Conservation (phyloP, 352 stramenopile species). For the Pythium folliculosum region DNA sequence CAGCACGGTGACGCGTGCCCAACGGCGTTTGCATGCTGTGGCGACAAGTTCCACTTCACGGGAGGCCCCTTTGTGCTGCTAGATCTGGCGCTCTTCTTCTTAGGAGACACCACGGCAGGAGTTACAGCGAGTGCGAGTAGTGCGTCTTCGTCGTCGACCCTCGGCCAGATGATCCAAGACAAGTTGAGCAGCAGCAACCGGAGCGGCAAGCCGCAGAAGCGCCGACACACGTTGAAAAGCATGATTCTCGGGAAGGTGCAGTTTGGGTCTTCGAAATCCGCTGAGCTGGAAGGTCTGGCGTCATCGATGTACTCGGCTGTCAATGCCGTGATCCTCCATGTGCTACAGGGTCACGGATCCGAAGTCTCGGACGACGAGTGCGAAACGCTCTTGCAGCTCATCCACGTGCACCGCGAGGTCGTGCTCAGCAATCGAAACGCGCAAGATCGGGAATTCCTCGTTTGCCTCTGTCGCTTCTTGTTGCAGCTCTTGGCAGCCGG, state of each 20-base stretch:
- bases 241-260: slow-evolving; percentile 57
- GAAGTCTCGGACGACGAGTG: slow-evolving; percentile 56
- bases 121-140: slow-evolving; percentile 27
- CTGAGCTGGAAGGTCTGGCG: slow-evolving; percentile 52
- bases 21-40: slow-evolving; percentile 45
- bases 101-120: slow-evolving; percentile 49
- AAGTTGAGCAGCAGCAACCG: slow-evolving; percentile 25
- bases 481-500: slow-evolving; percentile 45
- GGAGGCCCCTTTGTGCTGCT: slow-evolving; percentile 53
- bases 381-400: slow-evolving; percentile 50
- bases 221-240: slow-evolving; percentile 36
- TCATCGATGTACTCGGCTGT: slow-evolving; percentile 53
- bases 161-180: slow-evolving; percentile 29
- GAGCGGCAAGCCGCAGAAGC: slow-evolving; percentile 30
- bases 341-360: slow-evolving; percentile 52
- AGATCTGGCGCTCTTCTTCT: slow-evolving; percentile 61
- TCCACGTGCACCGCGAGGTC: slow-evolving; percentile 62
- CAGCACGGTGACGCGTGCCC: slow-evolving; percentile 69
- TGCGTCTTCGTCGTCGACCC: slow-evolving; percentile 20
- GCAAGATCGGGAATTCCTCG: slow-evolving; percentile 62
- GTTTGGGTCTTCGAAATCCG: slow-evolving; percentile 51
- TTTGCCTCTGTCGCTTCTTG: slow-evolving; percentile 64
- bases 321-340: slow-evolving; percentile 64
- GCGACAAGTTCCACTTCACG: slow-evolving; percentile 50
- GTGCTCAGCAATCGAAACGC: slow-evolving; percentile 53